A percentile compares a stretch with the other conserved stretches of the same genome.
Evolutionary conservation across 106 monocot genomes (phyloP).

Genomic region (Xerophyta viscosa): DNA sequence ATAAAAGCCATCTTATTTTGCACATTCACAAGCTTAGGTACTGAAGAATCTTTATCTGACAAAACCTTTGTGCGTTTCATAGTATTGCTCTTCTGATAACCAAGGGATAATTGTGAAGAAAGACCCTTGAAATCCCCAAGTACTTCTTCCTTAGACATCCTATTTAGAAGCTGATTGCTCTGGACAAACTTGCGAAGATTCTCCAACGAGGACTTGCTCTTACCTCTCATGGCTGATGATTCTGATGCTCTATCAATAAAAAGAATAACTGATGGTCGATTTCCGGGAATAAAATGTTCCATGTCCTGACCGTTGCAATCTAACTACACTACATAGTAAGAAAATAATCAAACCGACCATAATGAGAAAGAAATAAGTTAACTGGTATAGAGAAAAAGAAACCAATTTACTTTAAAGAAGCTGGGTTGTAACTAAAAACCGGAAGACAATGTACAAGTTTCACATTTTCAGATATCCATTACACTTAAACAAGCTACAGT

Average conservation of each 20-base stretch:
- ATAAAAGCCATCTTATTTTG: constrained; percentile 51
- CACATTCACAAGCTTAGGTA: constrained; percentile 26
- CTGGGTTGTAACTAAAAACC: too few relatives aligned
- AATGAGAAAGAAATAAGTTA: too few relatives aligned
- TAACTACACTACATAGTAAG: constrained; percentile 48
- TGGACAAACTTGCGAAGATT: constrained; percentile 45
- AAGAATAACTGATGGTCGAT: constrained; percentile 70
- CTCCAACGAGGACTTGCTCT: constrained; percentile 75
- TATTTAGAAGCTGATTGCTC: constrained; percentile 23
- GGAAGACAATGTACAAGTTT: too few relatives aligned
- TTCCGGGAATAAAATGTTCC: constrained; percentile 45
- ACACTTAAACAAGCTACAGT: too few relatives aligned
- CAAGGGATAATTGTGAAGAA: constrained; percentile 1
- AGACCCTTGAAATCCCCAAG: background rate
- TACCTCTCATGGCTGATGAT: constrained; percentile 39
- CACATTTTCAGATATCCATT: too few relatives aligned
- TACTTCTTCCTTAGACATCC: background rate
- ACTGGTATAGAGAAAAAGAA: too few relatives aligned
- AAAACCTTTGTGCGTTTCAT: constrained; percentile 3
- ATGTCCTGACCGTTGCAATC: constrained; percentile 35
- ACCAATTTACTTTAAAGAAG: too few relatives aligned
- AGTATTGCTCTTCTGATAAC: constrained; percentile 11
- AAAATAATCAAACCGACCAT: too few relatives aligned
- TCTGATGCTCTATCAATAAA: constrained; percentile 88
- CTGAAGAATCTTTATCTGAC: constrained; percentile 8